Evolutionary conservation across 2,329 filamentous ascomycete genomes (phyloP), one percentile per base, ranked within the genome.

Genomic region (Stachybotrys echinatus): DNA sequence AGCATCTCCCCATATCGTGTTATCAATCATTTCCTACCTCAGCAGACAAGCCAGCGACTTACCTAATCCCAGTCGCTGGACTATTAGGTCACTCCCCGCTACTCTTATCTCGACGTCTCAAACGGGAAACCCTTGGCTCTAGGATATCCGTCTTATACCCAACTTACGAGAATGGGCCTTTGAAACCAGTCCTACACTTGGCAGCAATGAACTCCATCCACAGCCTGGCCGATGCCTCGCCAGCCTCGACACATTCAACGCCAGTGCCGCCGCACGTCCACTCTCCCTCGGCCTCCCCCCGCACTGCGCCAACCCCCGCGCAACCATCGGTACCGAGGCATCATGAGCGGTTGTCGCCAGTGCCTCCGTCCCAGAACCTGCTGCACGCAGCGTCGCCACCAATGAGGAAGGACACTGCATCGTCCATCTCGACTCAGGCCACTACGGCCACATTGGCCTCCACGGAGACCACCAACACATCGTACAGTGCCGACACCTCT

Each of bases 401-500:
- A 44, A 47, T 67, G 51, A 65, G 65, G 53, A 78, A 79, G 61
- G 75, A 81, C 58, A 79, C 78, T 34, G 69, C 64, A 53, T 79
- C 77, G 51, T 80, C 77, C 48, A 74, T 74, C 53, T 77, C 78
- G 51, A 79, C 77, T 20, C 72, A 71, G 59, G 73, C 71, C 57
- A 76, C 76, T 52, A 70, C 70, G 61, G 66, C 65, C 60, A 67
- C 66, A 46, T 58, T 66, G 64, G 63, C 66, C 56, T 73, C 73
- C 48, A 63, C 64, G 56, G 77, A 79, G 61, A 75, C 74, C 58
- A 71, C 65, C 57, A 71, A 74, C 60, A 75, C 74, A 60, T 72
- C 72, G 58, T 79, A 77, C 62, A 78, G 72, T 68, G 70, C 73
- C 63, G 74, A 79, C 57, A 74, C 74, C 58, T 80, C 78, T 61